A percentile compares a stretch with the other conserved stretches of the same genome.
phyloP scores from a whole-genome alignment of 2,329 filamentous ascomycete species.

The Intubia oerlemansii region DNA sequence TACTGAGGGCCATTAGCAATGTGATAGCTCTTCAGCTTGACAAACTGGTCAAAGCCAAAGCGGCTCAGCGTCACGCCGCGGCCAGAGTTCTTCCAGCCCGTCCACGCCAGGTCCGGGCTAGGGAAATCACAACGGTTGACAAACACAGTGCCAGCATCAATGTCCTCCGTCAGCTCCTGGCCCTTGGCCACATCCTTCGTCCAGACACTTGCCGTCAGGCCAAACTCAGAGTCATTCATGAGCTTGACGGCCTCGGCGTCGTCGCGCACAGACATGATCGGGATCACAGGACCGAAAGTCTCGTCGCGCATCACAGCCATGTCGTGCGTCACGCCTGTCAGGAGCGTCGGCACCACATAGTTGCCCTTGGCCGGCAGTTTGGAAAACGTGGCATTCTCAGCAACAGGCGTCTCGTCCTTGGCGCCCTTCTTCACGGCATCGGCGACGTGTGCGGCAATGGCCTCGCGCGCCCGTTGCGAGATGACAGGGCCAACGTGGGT shows the following conservation, averaged over 20 bases:
- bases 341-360: slow-evolving; percentile 68
- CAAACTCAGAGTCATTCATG: slow-evolving; percentile 93
- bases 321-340: slow-evolving; percentile 57
- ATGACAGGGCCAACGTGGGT: slow-evolving; percentile 82
- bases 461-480: slow-evolving; percentile 54
- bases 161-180: slow-evolving; percentile 52
- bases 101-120: slow-evolving; percentile 84
- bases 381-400: slow-evolving; percentile 50
- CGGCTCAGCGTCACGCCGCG: slow-evolving; percentile 75
- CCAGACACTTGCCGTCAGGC: slow-evolving; percentile 92
- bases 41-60: slow-evolving; percentile 88
- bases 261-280: slow-evolving; percentile 64
- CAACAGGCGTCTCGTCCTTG: slow-evolving; percentile 63
- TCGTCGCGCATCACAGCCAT: slow-evolving; percentile 88
- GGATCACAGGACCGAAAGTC: slow-evolving; percentile 85
- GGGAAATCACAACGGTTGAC: slow-evolving; percentile 89
- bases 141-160: slow-evolving; percentile 90
- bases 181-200: slow-evolving; percentile 66
- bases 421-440: slow-evolving; percentile 73
- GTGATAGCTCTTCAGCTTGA: slow-evolving; percentile 91
- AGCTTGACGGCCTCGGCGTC: slow-evolving; percentile 64
- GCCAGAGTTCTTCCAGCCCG: slow-evolving; percentile 93
- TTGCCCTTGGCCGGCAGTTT: slow-evolving; percentile 60
- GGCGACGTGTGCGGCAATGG: slow-evolving; percentile 58
- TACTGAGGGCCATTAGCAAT: slow-evolving; percentile 49